phyloP scores from a whole-genome alignment of 805 yeast species.

The fission yeast (Schizosaccharomyces pombe) region DNA sequence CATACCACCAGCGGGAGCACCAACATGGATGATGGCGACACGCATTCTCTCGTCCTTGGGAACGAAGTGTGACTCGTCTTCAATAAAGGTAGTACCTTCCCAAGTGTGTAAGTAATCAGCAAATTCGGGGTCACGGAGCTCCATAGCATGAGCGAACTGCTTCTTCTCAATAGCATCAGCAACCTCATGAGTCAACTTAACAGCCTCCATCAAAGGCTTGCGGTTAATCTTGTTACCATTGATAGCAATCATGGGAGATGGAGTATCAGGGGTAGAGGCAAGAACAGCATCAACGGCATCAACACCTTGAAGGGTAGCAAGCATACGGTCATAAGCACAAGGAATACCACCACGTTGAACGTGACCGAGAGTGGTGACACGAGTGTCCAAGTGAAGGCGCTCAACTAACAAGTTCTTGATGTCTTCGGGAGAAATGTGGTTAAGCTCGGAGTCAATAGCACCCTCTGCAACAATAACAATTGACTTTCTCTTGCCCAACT shows the following conservation, averaged over 20 bases:
- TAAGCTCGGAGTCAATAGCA: slow-evolving; percentile 61
- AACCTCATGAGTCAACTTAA: slow-evolving; percentile 62
- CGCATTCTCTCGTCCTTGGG: slow-evolving; percentile 41
- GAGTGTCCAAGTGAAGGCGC: slow-evolving; percentile 64
- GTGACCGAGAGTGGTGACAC: slow-evolving; percentile 88
- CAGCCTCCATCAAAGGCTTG: slow-evolving; percentile 74
- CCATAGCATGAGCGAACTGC: slow-evolving; percentile 71
- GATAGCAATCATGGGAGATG: slow-evolving; percentile 85
- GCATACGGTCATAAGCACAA: slow-evolving; percentile 73
- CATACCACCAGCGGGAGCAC: slow-evolving; percentile 95
- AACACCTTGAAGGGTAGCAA: slow-evolving; percentile 91
- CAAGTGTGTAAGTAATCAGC: slow-evolving; percentile 57
- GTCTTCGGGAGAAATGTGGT: slow-evolving; percentile 55
- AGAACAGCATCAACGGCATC: slow-evolving; percentile 89
- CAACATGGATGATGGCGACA: slow-evolving; percentile 72
- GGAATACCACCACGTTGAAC: slow-evolving; percentile 98
- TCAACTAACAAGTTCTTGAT: slow-evolving; percentile 66
- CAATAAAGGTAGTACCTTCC: slow-evolving; percentile 41
- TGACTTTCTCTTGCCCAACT: slow-evolving; percentile 75
- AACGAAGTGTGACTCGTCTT: slow-evolving; percentile 34
- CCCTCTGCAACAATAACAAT: slow-evolving; percentile 97
- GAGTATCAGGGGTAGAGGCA: slow-evolving; percentile 67
- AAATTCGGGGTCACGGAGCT: slow-evolving; percentile 69
- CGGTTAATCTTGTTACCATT: slow-evolving; percentile 69
- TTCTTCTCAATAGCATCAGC: slow-evolving; percentile 62